These are phyloP conservation scores for Salix exigua DNA, from an alignment of 345 rosid genomes.

Conservation along the genomic window DNA sequence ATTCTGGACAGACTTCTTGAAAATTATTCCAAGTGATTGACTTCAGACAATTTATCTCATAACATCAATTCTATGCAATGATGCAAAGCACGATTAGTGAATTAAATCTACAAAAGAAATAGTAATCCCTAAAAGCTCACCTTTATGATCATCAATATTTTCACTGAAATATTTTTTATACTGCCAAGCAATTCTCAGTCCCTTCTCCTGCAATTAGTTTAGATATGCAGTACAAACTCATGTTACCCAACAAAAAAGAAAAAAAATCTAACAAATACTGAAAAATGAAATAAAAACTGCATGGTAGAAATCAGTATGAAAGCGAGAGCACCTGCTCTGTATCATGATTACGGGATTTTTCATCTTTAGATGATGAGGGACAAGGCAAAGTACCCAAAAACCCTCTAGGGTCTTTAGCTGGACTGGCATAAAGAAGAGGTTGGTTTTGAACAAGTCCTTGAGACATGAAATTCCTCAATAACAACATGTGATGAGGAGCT, in stretches of 20 bases:
- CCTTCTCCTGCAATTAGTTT: conserved; percentile 50
- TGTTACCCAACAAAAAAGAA: not conserved
- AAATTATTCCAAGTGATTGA: not conserved
- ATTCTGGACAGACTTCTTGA: not conserved
- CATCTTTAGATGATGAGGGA: conserved; percentile 59
- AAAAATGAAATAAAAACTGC: not conserved
- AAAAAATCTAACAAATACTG: not conserved
- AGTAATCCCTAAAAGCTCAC: conserved; percentile 11
- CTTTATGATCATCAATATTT: conserved; percentile 35
- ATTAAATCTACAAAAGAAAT: not conserved
- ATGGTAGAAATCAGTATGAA: not conserved
- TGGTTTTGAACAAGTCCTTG: conserved; percentile 87
- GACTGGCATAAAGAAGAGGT: conserved; percentile 77
- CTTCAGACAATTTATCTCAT: not conserved
- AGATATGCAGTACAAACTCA: not conserved
- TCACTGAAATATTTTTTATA: conserved; percentile 77
- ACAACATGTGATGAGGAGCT: conserved; percentile 96
- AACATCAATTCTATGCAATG: not conserved
- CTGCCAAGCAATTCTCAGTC: conserved; percentile 90
- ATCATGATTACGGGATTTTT: conserved; percentile 40
- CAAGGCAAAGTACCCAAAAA: conserved; percentile 86
- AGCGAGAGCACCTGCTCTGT: conserved; percentile 48
- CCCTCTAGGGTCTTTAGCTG: conserved; percentile 73
- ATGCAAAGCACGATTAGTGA: not conserved
- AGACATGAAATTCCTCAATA: conserved; percentile 90